These are phyloP conservation scores for Trametes sp. DNA, from an alignment of 1,284 basidiomycete genomes.

Conservation along the genomic window DNA sequence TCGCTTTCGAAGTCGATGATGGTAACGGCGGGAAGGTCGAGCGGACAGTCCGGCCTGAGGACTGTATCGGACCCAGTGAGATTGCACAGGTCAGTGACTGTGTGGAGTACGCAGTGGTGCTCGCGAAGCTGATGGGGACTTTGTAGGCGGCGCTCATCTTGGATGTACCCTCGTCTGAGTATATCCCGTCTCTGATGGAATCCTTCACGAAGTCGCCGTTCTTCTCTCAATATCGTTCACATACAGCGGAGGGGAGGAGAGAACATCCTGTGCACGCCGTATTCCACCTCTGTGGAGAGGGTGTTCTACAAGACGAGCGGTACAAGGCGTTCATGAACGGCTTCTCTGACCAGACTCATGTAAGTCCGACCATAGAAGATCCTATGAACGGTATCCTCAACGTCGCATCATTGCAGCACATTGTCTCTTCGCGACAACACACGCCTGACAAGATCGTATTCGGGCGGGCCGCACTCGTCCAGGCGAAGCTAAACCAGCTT, in stretches of 20 bases:
- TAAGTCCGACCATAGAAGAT: constrained; percentile 17
- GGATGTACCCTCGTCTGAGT: constrained; percentile 65
- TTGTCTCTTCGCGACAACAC: constrained; percentile 55
- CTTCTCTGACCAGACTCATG: constrained; percentile 40
- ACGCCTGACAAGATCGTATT: constrained; percentile 77
- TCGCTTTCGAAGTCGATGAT: constrained; percentile 61
- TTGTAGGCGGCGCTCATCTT: constrained; percentile 64
- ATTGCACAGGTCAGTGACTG: constrained; percentile 53
- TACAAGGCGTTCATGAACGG: constrained; percentile 79
- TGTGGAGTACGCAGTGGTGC: not conserved
- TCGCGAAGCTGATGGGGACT: not conserved
- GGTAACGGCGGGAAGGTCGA: constrained; percentile 48
- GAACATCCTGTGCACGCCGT: constrained; percentile 62
- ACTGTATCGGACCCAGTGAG: constrained; percentile 62
- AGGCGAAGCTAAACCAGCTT: constrained; percentile 76
- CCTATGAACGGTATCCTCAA: not conserved
- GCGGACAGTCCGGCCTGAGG: constrained; percentile 63
- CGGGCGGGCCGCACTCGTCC: constrained; percentile 76
- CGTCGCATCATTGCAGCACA: constrained; percentile 23
- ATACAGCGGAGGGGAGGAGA: constrained; percentile 48
- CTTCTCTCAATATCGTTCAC: constrained; percentile 57
- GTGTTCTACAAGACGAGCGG: constrained; percentile 70
- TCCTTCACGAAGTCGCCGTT: constrained; percentile 59
- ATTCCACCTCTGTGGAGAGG: constrained; percentile 72
- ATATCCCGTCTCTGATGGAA: constrained; percentile 67